phyloP scores from a whole-genome alignment of 164 flowering plant species.

The Platanus orientalis region DNA sequence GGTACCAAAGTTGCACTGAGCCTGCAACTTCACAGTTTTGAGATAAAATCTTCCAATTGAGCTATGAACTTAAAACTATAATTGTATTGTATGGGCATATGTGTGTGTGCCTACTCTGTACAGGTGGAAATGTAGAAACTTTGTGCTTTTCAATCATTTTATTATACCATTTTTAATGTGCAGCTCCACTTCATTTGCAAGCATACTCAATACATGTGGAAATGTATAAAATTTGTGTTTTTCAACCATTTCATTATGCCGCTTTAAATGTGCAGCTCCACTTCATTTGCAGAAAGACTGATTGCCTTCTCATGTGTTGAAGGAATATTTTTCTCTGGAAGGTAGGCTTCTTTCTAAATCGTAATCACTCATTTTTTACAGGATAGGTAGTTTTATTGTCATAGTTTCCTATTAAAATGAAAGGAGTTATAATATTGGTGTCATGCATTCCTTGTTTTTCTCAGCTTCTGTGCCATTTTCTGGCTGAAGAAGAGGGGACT shows the following conservation, averaged over 20 bases:
- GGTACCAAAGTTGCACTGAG: too few relatives aligned
- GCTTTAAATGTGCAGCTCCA: slow-evolving; percentile 42
- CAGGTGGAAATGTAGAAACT: not conserved
- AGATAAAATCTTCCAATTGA: too few relatives aligned
- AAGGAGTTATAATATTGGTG: not conserved
- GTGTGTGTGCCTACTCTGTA: not conserved
- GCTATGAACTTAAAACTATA: too few relatives aligned
- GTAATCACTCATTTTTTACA: not conserved
- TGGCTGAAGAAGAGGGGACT: slow-evolving; percentile 90
- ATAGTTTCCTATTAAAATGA: not conserved
- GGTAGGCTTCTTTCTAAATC: slow-evolving; percentile 29
- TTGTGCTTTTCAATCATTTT: slow-evolving; percentile 2
- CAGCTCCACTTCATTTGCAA: slow-evolving; percentile 65
- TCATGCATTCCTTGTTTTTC: not conserved
- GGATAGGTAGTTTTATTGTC: not conserved
- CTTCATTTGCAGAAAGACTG: slow-evolving; percentile 68
- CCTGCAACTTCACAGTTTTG: too few relatives aligned
- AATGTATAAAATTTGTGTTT: not conserved
- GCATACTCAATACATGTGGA: not conserved
- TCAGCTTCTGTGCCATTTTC: slow-evolving; percentile 85
- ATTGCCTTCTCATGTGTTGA: slow-evolving; percentile 87
- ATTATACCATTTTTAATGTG: slow-evolving; percentile 13
- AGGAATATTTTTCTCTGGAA: slow-evolving; percentile 92
- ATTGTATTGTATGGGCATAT: too few relatives aligned
- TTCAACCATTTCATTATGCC: not conserved